Evolutionary conservation across 805 yeast species (phyloP).

Genomic region (Yamadazyma laniorum): DNA sequence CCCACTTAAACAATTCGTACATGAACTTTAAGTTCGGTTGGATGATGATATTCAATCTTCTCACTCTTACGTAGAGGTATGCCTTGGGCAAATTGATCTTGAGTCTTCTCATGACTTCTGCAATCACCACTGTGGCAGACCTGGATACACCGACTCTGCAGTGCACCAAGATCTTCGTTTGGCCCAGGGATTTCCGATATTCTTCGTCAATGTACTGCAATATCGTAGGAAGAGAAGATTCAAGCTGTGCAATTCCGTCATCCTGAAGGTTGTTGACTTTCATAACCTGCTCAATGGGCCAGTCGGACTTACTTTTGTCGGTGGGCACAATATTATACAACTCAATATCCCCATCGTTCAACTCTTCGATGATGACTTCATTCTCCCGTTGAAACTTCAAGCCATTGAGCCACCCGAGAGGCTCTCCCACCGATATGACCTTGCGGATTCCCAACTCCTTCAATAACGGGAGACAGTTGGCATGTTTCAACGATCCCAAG

Average conservation of each 20-base stretch:
- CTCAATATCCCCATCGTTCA: slow-evolving; percentile 33
- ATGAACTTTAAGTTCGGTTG: slow-evolving; percentile 91
- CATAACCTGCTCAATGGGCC: slow-evolving; percentile 47
- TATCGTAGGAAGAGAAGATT: slow-evolving; percentile 59
- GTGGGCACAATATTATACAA: slow-evolving; percentile 25
- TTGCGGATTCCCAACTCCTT: slow-evolving; percentile 64
- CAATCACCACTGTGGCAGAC: slow-evolving; percentile 93
- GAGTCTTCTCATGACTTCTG: slow-evolving; percentile 84
- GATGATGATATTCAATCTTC: slow-evolving; percentile 86
- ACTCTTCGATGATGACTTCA: slow-evolving; percentile 21
- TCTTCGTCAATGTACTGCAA: slow-evolving; percentile 58
- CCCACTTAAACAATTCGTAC: slow-evolving; percentile 76
- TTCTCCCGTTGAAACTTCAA: slow-evolving; percentile 25
- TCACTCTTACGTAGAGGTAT: slow-evolving; percentile 81
- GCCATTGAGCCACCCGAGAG: slow-evolving; percentile 57
- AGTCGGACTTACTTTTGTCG: slow-evolving; percentile 1
- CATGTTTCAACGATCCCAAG: slow-evolving; percentile 81
- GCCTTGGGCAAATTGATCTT: slow-evolving; percentile 70
- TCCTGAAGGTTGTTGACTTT: slow-evolving; percentile 75
- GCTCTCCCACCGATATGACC: slow-evolving; percentile 85
- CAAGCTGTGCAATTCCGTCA: slow-evolving; percentile 83
- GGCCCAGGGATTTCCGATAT: slow-evolving; percentile 22
- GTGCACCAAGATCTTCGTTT: slow-evolving; percentile 60
- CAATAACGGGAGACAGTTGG: slow-evolving; percentile 65
- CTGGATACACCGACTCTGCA: slow-evolving; percentile 96